Evolutionary conservation across 306 rosid genomes (phyloP).

Genomic region (Ochetophila trinervis): DNA sequence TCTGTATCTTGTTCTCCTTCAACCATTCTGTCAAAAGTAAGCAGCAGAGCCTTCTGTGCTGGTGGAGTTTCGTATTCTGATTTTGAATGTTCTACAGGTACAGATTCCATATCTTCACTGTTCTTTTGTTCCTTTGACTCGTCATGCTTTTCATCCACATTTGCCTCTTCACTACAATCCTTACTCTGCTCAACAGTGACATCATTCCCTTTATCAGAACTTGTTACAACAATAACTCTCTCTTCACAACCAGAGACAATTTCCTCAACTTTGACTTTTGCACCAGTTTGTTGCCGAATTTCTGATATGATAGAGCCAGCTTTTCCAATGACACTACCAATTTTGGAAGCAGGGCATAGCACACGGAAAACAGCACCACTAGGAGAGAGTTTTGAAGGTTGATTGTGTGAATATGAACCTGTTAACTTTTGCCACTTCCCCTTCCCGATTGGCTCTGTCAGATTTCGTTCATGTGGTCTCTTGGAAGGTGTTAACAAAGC

Average conservation of each 20-base stretch:
- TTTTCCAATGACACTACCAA: conserved; percentile 56
- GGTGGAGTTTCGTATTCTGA: conserved; percentile 36
- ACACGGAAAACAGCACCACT: conserved; percentile 51
- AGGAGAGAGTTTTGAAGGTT: conserved; percentile 28
- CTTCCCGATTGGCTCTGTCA: conserved; percentile 43
- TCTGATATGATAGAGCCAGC: conserved; percentile 56
- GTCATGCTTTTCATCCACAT: conserved; percentile 25
- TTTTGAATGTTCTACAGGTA: conserved; percentile 28
- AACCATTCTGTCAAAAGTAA: conserved; percentile 62
- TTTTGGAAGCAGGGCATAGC: conserved; percentile 58
- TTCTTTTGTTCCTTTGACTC: conserved; percentile 24
- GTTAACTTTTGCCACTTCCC: conserved; percentile 62
- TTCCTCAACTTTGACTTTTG: conserved; percentile 65
- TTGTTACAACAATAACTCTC: conserved; percentile 50
- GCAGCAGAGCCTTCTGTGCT: conserved; percentile 54
- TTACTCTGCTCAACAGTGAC: conserved; percentile 36
- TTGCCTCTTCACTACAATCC: conserved; percentile 37
- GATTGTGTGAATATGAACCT: conserved; percentile 29
- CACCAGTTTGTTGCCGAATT: conserved; percentile 65
- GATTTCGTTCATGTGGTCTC: conserved; percentile 53
- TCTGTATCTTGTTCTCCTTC: conserved; percentile 47
- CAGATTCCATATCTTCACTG: conserved; percentile 37
- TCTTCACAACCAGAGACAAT: conserved; percentile 67
- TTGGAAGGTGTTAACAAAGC: conserved; percentile 65
- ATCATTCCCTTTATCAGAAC: conserved; percentile 51